Evolutionary conservation across 495 filamentous ascomycete species (phyloP), one percentile per base, ranked within the genome.

Genomic region (Talaromyces stipitatus): DNA sequence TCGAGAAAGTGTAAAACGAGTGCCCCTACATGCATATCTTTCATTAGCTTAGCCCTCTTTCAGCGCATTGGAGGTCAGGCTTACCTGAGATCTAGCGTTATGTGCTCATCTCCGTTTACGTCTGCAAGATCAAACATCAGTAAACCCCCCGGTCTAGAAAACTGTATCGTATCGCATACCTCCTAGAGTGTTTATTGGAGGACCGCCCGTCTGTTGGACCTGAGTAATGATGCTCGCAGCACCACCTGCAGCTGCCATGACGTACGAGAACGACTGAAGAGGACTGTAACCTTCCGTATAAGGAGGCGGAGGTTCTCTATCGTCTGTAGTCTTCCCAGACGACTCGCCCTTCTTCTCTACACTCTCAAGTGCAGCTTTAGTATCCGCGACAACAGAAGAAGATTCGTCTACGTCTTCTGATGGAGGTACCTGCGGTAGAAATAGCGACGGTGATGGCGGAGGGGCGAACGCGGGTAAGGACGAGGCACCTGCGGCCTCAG

Each of bases 221-320:
- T 98, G 94, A 72, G 94, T 98, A 72, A 98, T 92, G 67, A 98
- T 95, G 83, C 92, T 97, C 74, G 92, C 86, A 62, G 91, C 89
- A 72, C 91, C 94, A 79, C 91, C 92, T 72, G 92, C 91, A 67
- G 91, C 87, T 72, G 92, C 91, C 95, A 97, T 97, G 63, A 95
- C 85, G 84, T 96, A 98, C 64, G 89, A 87, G 66, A 98, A 98
- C 46, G 88, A 91, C 47, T 87, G 83, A 70, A 98, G 84, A 51
- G 95, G 95, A 72, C 90, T 96, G 56, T 80, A 85, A 60, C 91
- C 90, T 82, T 97, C 94, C 57, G 89, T 90, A 69, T 98, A 98
- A 36, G 94, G 94, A 48, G 94, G 94, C 59, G 94, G 94, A 20
- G 94, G 94, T 73, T 96, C 91, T 68, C 81, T 80, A 67, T 95